Evolutionary conservation across 495 filamentous ascomycete species (phyloP), one percentile per base, ranked within the genome.

Genomic region (Neurospora tetrasperma): DNA sequence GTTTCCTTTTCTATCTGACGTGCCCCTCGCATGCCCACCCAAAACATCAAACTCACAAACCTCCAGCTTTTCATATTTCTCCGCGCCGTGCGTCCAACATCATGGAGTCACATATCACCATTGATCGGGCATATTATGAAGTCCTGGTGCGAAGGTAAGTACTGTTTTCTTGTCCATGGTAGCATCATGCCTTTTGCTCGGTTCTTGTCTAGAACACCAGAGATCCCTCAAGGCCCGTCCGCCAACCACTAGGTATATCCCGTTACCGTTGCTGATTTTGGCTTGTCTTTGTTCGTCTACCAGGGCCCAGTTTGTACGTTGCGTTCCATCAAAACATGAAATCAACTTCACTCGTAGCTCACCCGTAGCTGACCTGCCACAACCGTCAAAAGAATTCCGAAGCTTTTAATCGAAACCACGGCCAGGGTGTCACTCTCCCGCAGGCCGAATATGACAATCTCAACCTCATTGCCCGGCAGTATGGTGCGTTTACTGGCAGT

Each of bases 41-140:
- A 38, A 59, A 38, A 66, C 27, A 66, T 16, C 27, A 66, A 66
- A 35, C 23, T 66, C 54, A 31, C 27, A 18, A 35, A 10, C 35
- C 14, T 48, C 42, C 70, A 62, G 11, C 41, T 71, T 27, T 71
- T 20, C 70, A 62, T 59, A 23, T 40, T 41, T 59, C 40, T 68
- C 42, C 70, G 48, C 40, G 66, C 41, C 16, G 14, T 68, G 38
- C 31, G 35, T 35, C 40, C 41, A 70, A 39, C 73, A 80, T 71
- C n/a, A 78, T 77, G 76, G 71, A 73, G 59, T 77, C 74, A 4
- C 44, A 14, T 71, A 83, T 89, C 41, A 88, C 86, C 16, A 80
- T 87, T 70, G 85, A 86, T 68, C 85, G 84, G 71, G 80, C 76
- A 10, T 86, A 89, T 79, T 86, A 87, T 70, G 84, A 88, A 74